Conservation (phyloP, 179 eudicot genomes). For the Beta corolliflora region DNA sequence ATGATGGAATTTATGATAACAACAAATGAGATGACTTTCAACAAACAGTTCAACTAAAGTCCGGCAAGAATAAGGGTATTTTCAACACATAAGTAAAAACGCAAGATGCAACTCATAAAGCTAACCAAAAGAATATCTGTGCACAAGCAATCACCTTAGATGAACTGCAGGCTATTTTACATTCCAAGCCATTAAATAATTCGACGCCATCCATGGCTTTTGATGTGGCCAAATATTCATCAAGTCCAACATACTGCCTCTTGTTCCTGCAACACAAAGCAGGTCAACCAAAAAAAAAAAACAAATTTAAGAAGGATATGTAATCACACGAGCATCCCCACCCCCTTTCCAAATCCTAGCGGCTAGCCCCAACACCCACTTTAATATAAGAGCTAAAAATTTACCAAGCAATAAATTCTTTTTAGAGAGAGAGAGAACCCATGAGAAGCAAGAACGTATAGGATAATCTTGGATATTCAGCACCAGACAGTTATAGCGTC, state of each 20-base stretch:
- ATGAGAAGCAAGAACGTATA: background rate
- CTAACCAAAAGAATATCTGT: constrained; percentile 6
- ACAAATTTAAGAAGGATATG: background rate
- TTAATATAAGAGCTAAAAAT: background rate
- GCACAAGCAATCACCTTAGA: constrained; percentile 54
- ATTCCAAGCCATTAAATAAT: constrained; percentile 81
- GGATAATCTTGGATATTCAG: background rate
- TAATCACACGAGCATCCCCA: background rate
- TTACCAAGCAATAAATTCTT: background rate
- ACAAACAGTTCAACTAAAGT: background rate
- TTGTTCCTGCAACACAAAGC: constrained; percentile 61
- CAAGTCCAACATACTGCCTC: constrained; percentile 50
- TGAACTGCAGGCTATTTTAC: constrained; percentile 82
- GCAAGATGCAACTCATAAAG: background rate
- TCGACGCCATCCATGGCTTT: constrained; percentile 59
- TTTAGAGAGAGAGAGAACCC: background rate
- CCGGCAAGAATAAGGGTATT: background rate
- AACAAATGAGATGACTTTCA: background rate
- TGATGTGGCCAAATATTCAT: constrained; percentile 62
- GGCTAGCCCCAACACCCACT: background rate
- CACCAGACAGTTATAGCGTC: background rate
- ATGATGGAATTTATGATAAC: background rate
- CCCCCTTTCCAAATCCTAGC: background rate
- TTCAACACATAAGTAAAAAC: background rate
- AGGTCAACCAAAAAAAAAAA: constrained; percentile 8